Conservation (phyloP, 2,329 filamentous ascomycete genomes). For the Penicillium griseofulvum region DNA sequence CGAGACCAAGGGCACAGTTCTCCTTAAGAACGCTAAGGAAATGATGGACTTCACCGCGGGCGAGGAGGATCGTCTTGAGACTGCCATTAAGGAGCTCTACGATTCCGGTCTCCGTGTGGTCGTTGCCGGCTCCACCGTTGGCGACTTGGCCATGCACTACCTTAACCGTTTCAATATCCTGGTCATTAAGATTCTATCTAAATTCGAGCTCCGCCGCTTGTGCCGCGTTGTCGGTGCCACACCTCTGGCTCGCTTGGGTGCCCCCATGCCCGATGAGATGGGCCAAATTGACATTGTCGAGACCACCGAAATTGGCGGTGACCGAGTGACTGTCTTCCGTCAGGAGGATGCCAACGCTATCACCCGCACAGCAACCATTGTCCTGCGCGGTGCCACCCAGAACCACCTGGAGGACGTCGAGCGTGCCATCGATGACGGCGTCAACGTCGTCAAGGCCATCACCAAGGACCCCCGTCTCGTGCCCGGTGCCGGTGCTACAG, state of each 20-base stretch:
- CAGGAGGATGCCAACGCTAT: slow-evolving; percentile 77
- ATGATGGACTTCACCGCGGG: slow-evolving; percentile 99
- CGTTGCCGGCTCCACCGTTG: slow-evolving; percentile 87
- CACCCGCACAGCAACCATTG: slow-evolving; percentile 89
- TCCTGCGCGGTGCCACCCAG: slow-evolving; percentile 91
- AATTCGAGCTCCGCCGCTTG: slow-evolving; percentile 91
- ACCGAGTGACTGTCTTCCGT: slow-evolving; percentile 96
- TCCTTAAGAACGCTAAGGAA: slow-evolving; percentile 95
- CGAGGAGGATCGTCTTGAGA: slow-evolving; percentile 88
- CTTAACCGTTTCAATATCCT: slow-evolving; percentile 96
- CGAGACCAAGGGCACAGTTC: slow-evolving; percentile 96
- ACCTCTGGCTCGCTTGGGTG: slow-evolving; percentile 89
- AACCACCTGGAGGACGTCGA: slow-evolving; percentile 98
- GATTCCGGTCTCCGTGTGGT: slow-evolving; percentile 91
- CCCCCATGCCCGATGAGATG: slow-evolving; percentile 99
- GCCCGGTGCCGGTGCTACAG: slow-evolving; percentile 88
- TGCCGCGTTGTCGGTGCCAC: slow-evolving; percentile 96
- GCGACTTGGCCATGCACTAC: slow-evolving; percentile 95
- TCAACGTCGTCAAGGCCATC: slow-evolving; percentile 98
- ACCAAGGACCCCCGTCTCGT: slow-evolving; percentile 89
- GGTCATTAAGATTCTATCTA: slow-evolving; percentile 94
- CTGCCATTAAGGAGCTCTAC: slow-evolving; percentile 88
- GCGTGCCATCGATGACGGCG: slow-evolving; percentile 93
- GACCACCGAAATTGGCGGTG: slow-evolving; percentile 94
- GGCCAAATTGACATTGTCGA: slow-evolving; percentile 91